phyloP scores from a whole-genome alignment of 495 filamentous ascomycete species.

The Penicillium coprophilum region DNA sequence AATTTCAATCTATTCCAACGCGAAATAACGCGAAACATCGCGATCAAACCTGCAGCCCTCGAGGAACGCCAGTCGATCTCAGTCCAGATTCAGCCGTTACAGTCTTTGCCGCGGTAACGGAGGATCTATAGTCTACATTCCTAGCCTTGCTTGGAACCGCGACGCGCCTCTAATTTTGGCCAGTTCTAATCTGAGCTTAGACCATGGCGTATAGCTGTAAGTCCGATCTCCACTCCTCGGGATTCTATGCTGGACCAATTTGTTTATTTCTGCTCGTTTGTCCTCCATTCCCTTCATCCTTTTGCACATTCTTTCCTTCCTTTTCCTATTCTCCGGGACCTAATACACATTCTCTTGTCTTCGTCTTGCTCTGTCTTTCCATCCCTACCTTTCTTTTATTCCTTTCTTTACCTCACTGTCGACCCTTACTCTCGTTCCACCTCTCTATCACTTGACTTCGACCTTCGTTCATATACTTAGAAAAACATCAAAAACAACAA shows the following conservation, averaged over 20 bases:
- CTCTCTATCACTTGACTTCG: slow-evolving; percentile 1
- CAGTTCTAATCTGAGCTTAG: slow-evolving; percentile 33
- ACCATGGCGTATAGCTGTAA: slow-evolving; percentile 45
- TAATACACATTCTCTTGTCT: slow-evolving; percentile 24
- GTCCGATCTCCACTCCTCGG: slow-evolving; percentile 33
- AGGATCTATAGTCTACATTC: slow-evolving; percentile 47
- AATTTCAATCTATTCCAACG: slow-evolving; percentile 4
- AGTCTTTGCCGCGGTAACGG: slow-evolving; percentile 35
- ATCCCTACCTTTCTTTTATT: slow-evolving; percentile 4
- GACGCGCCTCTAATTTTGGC: slow-evolving; percentile 32
- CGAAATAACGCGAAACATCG: slow-evolving; percentile 30
- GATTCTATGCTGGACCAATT: slow-evolving; percentile 38
- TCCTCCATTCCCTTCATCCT: slow-evolving; percentile 30
- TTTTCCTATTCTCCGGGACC: slow-evolving; percentile 18
- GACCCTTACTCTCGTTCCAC: slow-evolving; percentile 5
- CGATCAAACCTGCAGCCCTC: slow-evolving; percentile 4
- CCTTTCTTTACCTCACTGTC: slow-evolving; percentile 2
- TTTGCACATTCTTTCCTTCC: slow-evolving; percentile 27
- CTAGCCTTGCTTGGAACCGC: slow-evolving; percentile 46
- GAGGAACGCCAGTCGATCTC: slow-evolving; percentile 17
- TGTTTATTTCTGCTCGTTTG: slow-evolving; percentile 45
- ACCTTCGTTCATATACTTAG: slow-evolving; percentile 1
- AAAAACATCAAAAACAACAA: not conserved
- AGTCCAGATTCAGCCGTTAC: slow-evolving; percentile 21
- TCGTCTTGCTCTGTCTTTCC: slow-evolving; percentile 7